These are phyloP conservation scores for Oryza australiensis DNA, from an alignment of 176 grass and related monocot species.

Conservation along the genomic window DNA sequence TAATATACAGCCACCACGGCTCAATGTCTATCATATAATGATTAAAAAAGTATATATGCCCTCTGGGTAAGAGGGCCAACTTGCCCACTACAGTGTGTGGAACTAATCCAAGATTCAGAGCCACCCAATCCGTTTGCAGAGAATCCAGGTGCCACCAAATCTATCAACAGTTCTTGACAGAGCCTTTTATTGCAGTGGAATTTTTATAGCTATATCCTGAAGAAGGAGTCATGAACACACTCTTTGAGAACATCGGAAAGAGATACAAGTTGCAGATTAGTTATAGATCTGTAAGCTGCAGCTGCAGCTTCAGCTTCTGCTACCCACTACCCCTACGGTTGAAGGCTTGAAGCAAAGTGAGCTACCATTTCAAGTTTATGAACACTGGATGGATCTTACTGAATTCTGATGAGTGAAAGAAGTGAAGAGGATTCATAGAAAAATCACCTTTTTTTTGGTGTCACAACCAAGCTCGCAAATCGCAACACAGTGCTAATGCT, in stretches of 20 bases:
- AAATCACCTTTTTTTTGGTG: background rate
- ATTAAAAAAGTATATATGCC: background rate
- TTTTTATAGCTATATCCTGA: constrained; percentile 14
- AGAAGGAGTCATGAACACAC: constrained; percentile 20
- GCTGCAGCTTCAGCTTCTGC: background rate
- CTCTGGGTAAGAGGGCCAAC: constrained; percentile 11
- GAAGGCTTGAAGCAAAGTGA: background rate
- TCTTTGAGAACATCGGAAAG: background rate
- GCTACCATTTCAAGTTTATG: background rate
- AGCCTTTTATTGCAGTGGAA: background rate
- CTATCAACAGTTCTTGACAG: constrained; percentile 7
- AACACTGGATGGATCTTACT: background rate
- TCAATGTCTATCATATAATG: background rate
- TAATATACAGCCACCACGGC: background rate
- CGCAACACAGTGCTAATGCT: background rate
- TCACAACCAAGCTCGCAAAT: background rate
- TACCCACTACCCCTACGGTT: background rate
- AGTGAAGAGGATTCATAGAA: background rate
- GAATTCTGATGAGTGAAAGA: background rate
- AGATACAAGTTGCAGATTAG: constrained; percentile 9
- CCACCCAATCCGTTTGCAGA: constrained; percentile 31
- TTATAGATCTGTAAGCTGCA: background rate
- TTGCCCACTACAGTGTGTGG: background rate
- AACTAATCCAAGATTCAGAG: constrained; percentile 17
- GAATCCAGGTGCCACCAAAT: constrained; percentile 35